Evolutionary conservation across 495 filamentous ascomycete species (phyloP), one percentile per base, ranked within the genome.

Genomic region (Cenococcum geophilum): DNA sequence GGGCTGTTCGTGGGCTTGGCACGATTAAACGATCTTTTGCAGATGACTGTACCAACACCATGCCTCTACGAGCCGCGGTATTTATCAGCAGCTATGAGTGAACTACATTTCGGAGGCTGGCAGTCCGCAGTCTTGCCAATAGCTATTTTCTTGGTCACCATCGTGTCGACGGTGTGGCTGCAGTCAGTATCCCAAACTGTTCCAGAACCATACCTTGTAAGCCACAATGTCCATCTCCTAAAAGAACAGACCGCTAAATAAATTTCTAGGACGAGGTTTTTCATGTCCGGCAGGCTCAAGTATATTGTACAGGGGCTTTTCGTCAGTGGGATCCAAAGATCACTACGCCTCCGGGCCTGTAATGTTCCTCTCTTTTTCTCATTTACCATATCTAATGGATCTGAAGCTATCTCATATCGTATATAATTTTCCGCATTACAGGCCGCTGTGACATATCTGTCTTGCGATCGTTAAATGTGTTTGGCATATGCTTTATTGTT

Each of bases 261-360:
- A 27, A 5, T 4, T 14, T 21, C 16, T 59, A 92, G 89, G 93
- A 98, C 68, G 93, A 98, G 75, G 84, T 91, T 23, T 98, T 98
- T 73, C 93, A 98, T 68, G 85, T 97, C 53, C 86, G 90, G 1
- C 93, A 98, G 74, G 91, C 91, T 0, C 88, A 95, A 57, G 79
- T 80, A 9, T 98, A 97, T 72, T 96, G 92, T 74, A 65, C 78
- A 20, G 85, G 88, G 18, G 78, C 82, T 27, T 97, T 85, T 75
- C 70, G 72, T 34, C 75, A 85, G 18, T 98, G 95, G 95, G 92
- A 98, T 73, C 87, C 90, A 14, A 97, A 97, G 70, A 90, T 98
- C 63, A 98, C 93, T 9, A 98, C 93, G 1, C 93, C 93, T 1
- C 91, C 93, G 6, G 95, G 92, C 20, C 78, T 97, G 76, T 96